Evolutionary conservation across 75 land plant genomes (phyloP).

Genomic region (Pinus albicaulis): DNA sequence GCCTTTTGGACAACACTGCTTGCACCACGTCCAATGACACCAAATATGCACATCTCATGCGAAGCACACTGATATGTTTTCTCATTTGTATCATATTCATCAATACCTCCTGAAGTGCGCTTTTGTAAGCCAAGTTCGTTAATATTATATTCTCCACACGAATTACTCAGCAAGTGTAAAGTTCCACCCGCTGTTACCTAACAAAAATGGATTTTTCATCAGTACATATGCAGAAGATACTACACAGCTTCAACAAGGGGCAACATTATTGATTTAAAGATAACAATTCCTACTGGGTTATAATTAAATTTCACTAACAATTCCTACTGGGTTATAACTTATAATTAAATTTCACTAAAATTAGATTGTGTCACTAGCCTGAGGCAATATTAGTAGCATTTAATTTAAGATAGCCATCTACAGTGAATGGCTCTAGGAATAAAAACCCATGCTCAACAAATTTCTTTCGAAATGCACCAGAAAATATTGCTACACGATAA

Average conservation of each 20-base stretch:
- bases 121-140: constrained; percentile 95
- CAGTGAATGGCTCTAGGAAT: neutral
- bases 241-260: neutral
- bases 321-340: neutral
- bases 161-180: constrained; percentile 82
- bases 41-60: constrained; percentile 94
- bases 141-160: constrained; percentile 90
- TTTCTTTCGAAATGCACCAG: neutral
- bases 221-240: neutral
- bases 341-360: neutral
- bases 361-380: neutral
- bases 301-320: neutral
- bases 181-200: constrained; percentile 91
- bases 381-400: neutral
- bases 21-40: constrained; percentile 94
- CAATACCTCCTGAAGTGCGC: constrained; percentile 36
- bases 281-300: neutral
- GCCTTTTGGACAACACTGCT: constrained; percentile 97
- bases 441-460: neutral
- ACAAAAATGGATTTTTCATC: constrained; percentile 13
- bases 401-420: neutral
- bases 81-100: constrained; percentile 52
- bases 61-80: constrained; percentile 88
- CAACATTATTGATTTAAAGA: neutral
- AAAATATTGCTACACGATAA: neutral